phyloP scores from a whole-genome alignment of 371 early-diverging fungal species.

The Choanephora cucurbitarum region DNA sequence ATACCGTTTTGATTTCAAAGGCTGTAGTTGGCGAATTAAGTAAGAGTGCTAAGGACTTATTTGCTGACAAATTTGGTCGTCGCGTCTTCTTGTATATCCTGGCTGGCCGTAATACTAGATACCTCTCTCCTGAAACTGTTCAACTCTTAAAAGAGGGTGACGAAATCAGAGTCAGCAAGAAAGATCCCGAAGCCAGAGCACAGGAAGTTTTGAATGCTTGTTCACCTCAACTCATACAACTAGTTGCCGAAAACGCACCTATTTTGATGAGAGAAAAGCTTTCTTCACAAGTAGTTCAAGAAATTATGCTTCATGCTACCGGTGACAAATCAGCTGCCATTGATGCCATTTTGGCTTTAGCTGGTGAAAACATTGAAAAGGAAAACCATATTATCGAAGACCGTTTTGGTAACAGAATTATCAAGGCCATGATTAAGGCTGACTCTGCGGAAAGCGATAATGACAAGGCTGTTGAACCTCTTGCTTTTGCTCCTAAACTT shows the following conservation, averaged over 20 bases:
- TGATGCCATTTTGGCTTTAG: conserved; percentile 52
- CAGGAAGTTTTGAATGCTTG: conserved; percentile 63
- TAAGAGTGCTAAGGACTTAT: conserved; percentile 60
- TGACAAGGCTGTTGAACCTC: conserved; percentile 49
- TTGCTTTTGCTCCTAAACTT: conserved; percentile 49
- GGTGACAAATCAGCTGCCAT: conserved; percentile 54
- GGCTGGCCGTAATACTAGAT: conserved; percentile 72
- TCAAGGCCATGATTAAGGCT: conserved; percentile 62
- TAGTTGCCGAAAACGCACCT: conserved; percentile 56
- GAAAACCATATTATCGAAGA: conserved; percentile 59
- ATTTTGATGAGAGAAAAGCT: conserved; percentile 62
- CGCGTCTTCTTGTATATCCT: conserved; percentile 75
- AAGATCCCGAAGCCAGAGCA: conserved; percentile 65
- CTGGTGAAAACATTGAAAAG: conserved; percentile 47
- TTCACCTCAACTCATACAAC: conserved; percentile 61
- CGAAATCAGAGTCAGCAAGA: conserved; percentile 70
- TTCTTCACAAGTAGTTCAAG: conserved; percentile 70
- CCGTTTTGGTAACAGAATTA: conserved; percentile 59
- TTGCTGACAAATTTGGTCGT: conserved; percentile 73
- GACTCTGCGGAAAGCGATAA: conserved; percentile 56
- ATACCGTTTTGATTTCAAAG: conserved; percentile 88
- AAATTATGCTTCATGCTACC: conserved; percentile 71
- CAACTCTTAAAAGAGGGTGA: conserved; percentile 65
- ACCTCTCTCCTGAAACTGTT: conserved; percentile 67
- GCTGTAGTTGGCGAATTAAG: conserved; percentile 67